Evolutionary conservation across 305 asterid genomes (phyloP).

Genomic region (Fraxinus sp.): DNA sequence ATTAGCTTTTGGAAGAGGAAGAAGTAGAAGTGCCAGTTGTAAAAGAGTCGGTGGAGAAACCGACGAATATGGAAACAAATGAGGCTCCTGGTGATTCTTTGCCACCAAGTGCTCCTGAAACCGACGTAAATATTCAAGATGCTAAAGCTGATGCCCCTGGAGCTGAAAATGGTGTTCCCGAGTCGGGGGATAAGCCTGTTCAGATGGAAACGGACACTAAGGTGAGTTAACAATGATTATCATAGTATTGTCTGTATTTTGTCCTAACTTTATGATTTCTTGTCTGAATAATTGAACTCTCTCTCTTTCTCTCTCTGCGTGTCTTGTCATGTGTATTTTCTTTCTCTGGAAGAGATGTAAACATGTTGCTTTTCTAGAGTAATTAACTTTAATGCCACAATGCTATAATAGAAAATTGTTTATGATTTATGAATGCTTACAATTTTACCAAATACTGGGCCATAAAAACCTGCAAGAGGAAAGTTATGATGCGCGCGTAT

Average conservation of each 20-base stretch:
- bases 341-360: background rate
- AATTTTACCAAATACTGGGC: background rate
- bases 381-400: background rate
- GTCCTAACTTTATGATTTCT: background rate
- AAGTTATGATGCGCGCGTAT: background rate
- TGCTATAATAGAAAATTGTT: background rate
- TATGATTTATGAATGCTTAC: background rate
- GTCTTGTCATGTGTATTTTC: background rate
- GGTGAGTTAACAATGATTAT: slow-evolving; percentile 37
- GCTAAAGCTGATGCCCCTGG: slow-evolving; percentile 51
- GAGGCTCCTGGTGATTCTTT: slow-evolving; percentile 46
- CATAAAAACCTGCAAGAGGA: background rate
- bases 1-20: slow-evolving; percentile 86
- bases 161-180: slow-evolving; percentile 68
- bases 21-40: slow-evolving; percentile 64
- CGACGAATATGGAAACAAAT: slow-evolving; percentile 77
- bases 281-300: background rate
- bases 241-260: background rate
- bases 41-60: slow-evolving; percentile 48
- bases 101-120: slow-evolving; percentile 39
- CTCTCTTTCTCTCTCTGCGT: background rate
- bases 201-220: slow-evolving; percentile 79
- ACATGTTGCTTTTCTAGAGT: background rate
- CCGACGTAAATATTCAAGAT: slow-evolving; percentile 73
- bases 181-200: slow-evolving; percentile 57